Evolutionary conservation across 2,329 filamentous ascomycete genomes (phyloP), one percentile per base, ranked within the genome.

Genomic region (Xylaria arbuscula): DNA sequence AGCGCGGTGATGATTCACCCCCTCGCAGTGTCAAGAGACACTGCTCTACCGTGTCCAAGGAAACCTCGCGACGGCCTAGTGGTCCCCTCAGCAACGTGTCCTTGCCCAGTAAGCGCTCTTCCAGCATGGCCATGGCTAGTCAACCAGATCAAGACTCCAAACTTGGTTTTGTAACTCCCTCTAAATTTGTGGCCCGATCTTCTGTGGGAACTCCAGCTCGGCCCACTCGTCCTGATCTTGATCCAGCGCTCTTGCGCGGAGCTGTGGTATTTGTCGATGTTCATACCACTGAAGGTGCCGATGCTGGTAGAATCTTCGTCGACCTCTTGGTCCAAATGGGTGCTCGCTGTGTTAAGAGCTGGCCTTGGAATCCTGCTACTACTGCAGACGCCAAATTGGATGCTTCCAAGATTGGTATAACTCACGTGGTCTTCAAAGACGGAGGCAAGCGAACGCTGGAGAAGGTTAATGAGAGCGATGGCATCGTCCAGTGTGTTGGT

Each of bases 351-450:
- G 86, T 94, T 51, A 92, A 90, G 80, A 86, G 84, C 15, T 96
- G 93, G 93, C 83, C 83, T 53, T 94, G 92, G 90, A 91, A 90
- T 75, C 88, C 89, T 7, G 80, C 67, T 62, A 81, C 79, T 54
- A 68, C 78, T 22, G 72, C 76, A 2, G 73, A 74, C 28, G 75
- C 75, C 42, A 82, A 84, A 15, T 75, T 76, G 6, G 78, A 79
- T 15, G 77, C 79, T 50, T 78, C 78, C 57, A 91, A 89, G 77
- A 83, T 93, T 67, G 92, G 90, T 5, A 93, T 97, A 74, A 97
- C 93, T 0, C 94, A 97, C 76, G 92, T 97, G 8, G 89, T 97
- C 7, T 97, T 90, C 84, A 97, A 97, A 79, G 94, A 97, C 76
- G 94, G 94, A 54, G 90, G 90, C 50, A 90, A 91, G 76, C 86